Percentiles rank a stretch among this genome's conserved stretches.
These are phyloP conservation scores for Phytophthora citricola DNA, from an alignment of 352 stramenopile species.

Conservation along the genomic window DNA sequence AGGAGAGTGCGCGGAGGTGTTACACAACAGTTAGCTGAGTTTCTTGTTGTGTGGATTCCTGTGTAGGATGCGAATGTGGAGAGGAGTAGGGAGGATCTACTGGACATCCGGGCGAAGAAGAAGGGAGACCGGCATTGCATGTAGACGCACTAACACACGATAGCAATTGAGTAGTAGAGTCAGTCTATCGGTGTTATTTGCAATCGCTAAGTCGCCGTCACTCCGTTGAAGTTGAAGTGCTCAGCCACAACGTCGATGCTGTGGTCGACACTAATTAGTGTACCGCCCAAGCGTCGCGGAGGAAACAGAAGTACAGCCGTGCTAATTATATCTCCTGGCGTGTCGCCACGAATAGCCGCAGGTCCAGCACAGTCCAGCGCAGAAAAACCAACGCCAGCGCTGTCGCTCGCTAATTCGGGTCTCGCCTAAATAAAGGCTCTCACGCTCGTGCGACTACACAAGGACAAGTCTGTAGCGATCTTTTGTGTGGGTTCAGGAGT, in stretches of 20 bases:
- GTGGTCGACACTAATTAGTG: constrained; percentile 2
- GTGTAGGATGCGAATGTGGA: constrained; percentile 55
- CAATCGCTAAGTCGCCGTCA: too few relatives aligned
- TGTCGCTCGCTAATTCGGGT: constrained; percentile 10
- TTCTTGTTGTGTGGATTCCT: background rate
- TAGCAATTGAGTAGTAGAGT: background rate
- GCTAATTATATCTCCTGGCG: background rate
- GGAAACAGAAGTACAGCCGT: background rate
- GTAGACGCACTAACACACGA: constrained; percentile 28
- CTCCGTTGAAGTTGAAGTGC: background rate
- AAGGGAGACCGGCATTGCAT: constrained; percentile 90
- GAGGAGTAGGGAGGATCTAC: constrained; percentile 83
- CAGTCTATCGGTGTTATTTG: too few relatives aligned
- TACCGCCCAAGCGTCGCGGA: background rate
- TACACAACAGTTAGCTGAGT: background rate
- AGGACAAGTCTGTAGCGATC: constrained; percentile 20
- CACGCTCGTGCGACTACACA: constrained; percentile 1
- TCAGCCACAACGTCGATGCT: background rate
- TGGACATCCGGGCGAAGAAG: constrained; percentile 88
- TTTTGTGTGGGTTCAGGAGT: constrained; percentile 33
- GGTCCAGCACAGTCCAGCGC: constrained; percentile 5
- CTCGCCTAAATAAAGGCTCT: background rate
- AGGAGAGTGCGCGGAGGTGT: background rate
- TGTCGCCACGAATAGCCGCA: background rate
- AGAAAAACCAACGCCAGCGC: constrained; percentile 1